Evolutionary conservation across 176 grass and related monocot genomes (phyloP).

Genomic region (Melocanna baccifera): DNA sequence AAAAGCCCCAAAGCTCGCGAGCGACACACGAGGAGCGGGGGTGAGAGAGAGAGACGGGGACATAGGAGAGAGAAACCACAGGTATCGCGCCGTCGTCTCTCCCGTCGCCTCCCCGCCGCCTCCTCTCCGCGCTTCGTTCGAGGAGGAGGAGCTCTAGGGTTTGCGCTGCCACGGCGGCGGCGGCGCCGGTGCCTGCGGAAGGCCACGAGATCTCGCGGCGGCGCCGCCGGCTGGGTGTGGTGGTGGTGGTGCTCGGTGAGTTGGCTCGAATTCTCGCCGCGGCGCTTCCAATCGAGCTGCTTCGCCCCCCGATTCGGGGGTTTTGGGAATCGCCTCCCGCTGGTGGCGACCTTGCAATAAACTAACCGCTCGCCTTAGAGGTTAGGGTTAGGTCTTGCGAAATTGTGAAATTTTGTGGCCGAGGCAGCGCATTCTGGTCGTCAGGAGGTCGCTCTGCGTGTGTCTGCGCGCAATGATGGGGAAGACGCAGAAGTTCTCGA

Average conservation of each 20-base stretch:
- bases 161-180: slow-evolving; percentile 29
- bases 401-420: slow-evolving; percentile 32
- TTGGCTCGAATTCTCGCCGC: slow-evolving; percentile 40
- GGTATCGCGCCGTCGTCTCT: neutral
- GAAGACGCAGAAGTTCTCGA: slow-evolving; percentile 86
- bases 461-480: slow-evolving; percentile 59
- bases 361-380: slow-evolving; percentile 1
- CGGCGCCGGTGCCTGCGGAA: slow-evolving; percentile 20
- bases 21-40: slow-evolving; percentile 21
- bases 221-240: slow-evolving; percentile 37
- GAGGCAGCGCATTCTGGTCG: slow-evolving; percentile 27
- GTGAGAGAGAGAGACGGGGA: neutral
- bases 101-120: slow-evolving; percentile 20
- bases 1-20: slow-evolving; percentile 24
- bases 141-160: slow-evolving; percentile 32
- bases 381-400: slow-evolving; percentile 48
- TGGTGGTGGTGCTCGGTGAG: slow-evolving; percentile 24
- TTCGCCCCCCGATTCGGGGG: slow-evolving; percentile 39
- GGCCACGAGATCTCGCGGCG: slow-evolving; percentile 51
- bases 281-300: slow-evolving; percentile 27
- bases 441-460: neutral
- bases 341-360: slow-evolving; percentile 19
- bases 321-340: neutral
- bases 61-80: slow-evolving; percentile 26
- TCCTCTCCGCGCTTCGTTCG: slow-evolving; percentile 23